Base-by-base conservation (phyloP, 2,329 filamentous ascomycete genomes). In the Fusarium humuli region DNA sequence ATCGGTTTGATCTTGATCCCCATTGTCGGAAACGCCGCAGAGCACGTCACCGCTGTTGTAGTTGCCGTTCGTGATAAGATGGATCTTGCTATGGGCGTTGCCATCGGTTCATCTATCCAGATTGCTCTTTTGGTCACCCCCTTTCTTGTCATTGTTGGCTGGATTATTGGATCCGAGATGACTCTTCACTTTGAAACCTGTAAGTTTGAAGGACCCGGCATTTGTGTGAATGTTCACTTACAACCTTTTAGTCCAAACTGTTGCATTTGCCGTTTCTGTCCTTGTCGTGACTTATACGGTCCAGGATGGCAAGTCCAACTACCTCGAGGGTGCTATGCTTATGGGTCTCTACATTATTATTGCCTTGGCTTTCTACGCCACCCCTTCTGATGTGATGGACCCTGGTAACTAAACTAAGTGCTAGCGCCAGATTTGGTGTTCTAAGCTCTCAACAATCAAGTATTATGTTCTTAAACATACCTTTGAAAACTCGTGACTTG, bases 121-220 rank as follows among this genome's bases (percentile, higher is more conserved):
- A 95, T 95, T 74, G 92, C 92, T 23, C 84, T 95, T 47, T 89
- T 94, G 46, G 92, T 95, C 49, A 94, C 92, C 2, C 92, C 92
- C 0, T 91, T 92, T 80, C 83, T 95, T 56, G 92, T 95, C 57
- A 89, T 95, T 70, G 84, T 94, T 40, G 92, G 92, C 65, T 95
- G 92, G 92, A 90, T 92, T 71, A 88, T 93, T 80, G 86, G 86
- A 57, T 83, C 88, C 69, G 86, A 88, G 25, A 94, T 94, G 92
- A 91, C 91, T 9, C 85, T 95, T 44, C 91, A 92, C 77, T 96
- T 96, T 76, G 91, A 94, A 82, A 92, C 79, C 8, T 82, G 80
- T 82, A 73, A 77, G 80, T 77, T 49, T 30, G 3, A 42, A 18
- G 18, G 20, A 7, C 20, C 2, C 29, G 10, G 41, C 22, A 7